Evolutionary conservation across 2,329 filamentous ascomycete genomes (phyloP).

Genomic region (Orbilia javanica): DNA sequence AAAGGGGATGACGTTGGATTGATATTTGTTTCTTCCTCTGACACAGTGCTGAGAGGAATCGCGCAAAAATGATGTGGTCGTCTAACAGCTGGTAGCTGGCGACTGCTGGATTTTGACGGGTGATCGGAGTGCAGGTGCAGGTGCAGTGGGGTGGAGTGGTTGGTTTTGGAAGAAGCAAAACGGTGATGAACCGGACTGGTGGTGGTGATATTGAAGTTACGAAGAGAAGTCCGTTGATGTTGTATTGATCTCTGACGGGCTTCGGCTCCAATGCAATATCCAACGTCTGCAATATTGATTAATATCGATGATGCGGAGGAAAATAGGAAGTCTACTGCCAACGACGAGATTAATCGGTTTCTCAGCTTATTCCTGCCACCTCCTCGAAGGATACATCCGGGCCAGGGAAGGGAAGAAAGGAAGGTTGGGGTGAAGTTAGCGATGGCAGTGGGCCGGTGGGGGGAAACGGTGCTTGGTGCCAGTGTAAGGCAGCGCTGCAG

Average conservation of each 20-base stretch:
- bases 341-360: too few relatives aligned
- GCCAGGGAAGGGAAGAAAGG: constrained; percentile 2
- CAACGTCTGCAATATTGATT: too few relatives aligned
- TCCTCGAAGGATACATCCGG: constrained; percentile 13
- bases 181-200: not conserved
- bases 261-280: too few relatives aligned
- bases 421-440: too few relatives aligned
- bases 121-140: too few relatives aligned
- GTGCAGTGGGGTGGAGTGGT: too few relatives aligned
- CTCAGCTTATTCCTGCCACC: too few relatives aligned
- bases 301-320: not conserved
- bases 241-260: too few relatives aligned
- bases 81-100: not conserved
- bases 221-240: not conserved
- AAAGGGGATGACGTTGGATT: constrained; percentile 43
- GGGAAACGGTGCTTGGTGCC: not conserved
- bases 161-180: constrained; percentile 28
- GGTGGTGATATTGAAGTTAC: not conserved
- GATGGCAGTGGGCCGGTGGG: not conserved
- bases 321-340: constrained; percentile 14
- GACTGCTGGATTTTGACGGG: constrained; percentile 7
- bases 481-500: constrained; percentile 6
- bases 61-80: constrained; percentile 39
- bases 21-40: not conserved
- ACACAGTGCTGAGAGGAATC: constrained; percentile 23